Evolutionary conservation across 371 early-diverging fungal species (phyloP), one percentile per base, ranked within the genome.

Genomic region (Mucor circinelloides): DNA sequence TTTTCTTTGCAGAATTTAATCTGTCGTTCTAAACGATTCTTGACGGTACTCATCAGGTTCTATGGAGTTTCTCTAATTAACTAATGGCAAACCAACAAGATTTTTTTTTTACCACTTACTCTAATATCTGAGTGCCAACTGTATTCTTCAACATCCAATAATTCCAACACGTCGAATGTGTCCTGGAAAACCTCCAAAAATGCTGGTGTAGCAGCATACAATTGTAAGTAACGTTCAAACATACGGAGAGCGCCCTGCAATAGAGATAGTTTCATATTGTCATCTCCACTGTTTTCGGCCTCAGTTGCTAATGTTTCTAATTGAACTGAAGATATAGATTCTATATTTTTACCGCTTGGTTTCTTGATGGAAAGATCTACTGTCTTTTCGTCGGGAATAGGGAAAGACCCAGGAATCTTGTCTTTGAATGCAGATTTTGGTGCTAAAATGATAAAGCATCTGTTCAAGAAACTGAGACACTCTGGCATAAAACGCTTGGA

Each of bases 401-500:
- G 87, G 69, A 89, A 89, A 23, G 61, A 66, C 9, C 86, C 88
- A 1, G 87, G 83, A 15, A 81, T 50, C 42, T 6, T 60, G 8
- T 77, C 66, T 25, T 66, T 44, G 44, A 86, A 84, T 2, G 75
- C 68, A 1, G 74, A 70, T 55, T 80, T 69, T n/a, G 89, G 88
- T 1, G 86, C 75, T 34, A 90, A 68, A 17, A 81, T 60, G n/a
- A 81, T 76, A 25, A 91, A 65, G 2, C 77, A 68, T 9, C 78
- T 70, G 54, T 78, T 70, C 59, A 95, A 79, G 70, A 90, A 95
- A 82, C 90, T 91, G 61, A 94, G 69, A 0, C 80, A 88, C 77
- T 97, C 97, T 1, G 98, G 97, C 3, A 94, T 75, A 61, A 89
- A 86, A n/a, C 97, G 89, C 64, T 93, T 92, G 0, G 95, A 87